Conservation (phyloP, 2,329 filamentous ascomycete genomes). For the Calonectria hawksworthii region DNA sequence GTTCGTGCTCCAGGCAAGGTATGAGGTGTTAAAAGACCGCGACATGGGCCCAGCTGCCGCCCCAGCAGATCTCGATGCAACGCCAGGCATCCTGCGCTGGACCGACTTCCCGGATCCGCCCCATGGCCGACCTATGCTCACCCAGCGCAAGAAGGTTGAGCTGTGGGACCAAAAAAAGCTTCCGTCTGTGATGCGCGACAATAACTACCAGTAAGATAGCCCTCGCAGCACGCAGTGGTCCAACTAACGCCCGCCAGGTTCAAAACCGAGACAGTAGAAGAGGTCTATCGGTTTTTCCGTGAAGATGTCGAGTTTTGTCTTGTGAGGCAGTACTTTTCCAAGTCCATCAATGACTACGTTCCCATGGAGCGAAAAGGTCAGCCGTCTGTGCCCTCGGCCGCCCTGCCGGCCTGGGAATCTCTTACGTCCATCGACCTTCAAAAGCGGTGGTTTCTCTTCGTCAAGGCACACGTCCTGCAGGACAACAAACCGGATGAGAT, state of each 20-base stretch:
- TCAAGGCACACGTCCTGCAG: constrained; percentile 67
- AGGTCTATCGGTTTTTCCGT: constrained; percentile 66
- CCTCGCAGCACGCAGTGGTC: fast-evolving
- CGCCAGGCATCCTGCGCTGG: constrained; percentile 67
- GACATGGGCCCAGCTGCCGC: constrained; percentile 59
- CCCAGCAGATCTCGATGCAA: constrained; percentile 56
- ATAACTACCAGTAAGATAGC: constrained; percentile 63
- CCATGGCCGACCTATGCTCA: constrained; percentile 60
- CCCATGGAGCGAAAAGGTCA: constrained; percentile 47
- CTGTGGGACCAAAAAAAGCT: constrained; percentile 67
- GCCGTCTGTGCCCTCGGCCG: constrained; percentile 34
- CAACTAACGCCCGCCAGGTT: constrained; percentile 51
- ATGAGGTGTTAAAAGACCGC: constrained; percentile 63
- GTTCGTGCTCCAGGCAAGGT: constrained; percentile 68
- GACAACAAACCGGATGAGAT: constrained; percentile 72
- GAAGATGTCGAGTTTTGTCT: constrained; percentile 69
- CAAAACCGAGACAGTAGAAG: constrained; percentile 67
- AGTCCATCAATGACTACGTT: constrained; percentile 48
- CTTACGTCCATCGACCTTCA: constrained; percentile 64
- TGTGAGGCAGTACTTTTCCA: constrained; percentile 61
- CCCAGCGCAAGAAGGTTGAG: constrained; percentile 69
- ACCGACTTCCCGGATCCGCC: constrained; percentile 72
- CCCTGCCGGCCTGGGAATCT: constrained; percentile 62
- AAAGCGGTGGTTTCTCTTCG: constrained; percentile 68
- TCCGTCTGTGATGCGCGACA: constrained; percentile 63